A percentile compares a stretch with the other conserved stretches of the same genome.
phyloP scores from a whole-genome alignment of 164 flowering plant species.

The Vitis rotundifolia region DNA sequence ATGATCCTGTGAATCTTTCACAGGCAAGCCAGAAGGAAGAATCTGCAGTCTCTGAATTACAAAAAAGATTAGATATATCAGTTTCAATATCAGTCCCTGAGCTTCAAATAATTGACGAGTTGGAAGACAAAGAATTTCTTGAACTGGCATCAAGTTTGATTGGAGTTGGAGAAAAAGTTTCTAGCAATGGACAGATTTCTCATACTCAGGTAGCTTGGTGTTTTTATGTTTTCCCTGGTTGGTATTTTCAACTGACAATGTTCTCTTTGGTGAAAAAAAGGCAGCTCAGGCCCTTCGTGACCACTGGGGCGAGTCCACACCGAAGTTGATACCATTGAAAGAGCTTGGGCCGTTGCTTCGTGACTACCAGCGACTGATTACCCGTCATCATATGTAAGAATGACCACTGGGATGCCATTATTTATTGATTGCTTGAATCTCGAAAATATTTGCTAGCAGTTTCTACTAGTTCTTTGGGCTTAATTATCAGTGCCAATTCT shows the following conservation, averaged over 20 bases:
- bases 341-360: constrained; percentile 91
- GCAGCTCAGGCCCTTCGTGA: constrained; percentile 64
- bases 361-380: constrained; percentile 81
- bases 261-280: constrained; percentile 21
- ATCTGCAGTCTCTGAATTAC: constrained; percentile 56
- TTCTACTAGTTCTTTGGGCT: neutral
- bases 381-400: constrained; percentile 60
- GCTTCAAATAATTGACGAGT: constrained; percentile 57
- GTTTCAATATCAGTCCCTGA: constrained; percentile 38
- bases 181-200: constrained; percentile 17
- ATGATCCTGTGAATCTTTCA: constrained; percentile 1
- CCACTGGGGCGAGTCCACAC: constrained; percentile 67
- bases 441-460: no score
- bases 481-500: neutral
- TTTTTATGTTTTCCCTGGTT: neutral
- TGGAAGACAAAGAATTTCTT: constrained; percentile 70
- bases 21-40: constrained; percentile 62
- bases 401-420: neutral
- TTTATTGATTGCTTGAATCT: neutral
- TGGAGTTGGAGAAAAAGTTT: constrained; percentile 32
- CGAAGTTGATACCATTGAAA: constrained; percentile 57
- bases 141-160: constrained; percentile 60
- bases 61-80: constrained; percentile 53
- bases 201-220: constrained; percentile 5
- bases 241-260: constrained; percentile 4